phyloP scores from a whole-genome alignment of 805 yeast species.

The Cyberlindnera amylophila region DNA sequence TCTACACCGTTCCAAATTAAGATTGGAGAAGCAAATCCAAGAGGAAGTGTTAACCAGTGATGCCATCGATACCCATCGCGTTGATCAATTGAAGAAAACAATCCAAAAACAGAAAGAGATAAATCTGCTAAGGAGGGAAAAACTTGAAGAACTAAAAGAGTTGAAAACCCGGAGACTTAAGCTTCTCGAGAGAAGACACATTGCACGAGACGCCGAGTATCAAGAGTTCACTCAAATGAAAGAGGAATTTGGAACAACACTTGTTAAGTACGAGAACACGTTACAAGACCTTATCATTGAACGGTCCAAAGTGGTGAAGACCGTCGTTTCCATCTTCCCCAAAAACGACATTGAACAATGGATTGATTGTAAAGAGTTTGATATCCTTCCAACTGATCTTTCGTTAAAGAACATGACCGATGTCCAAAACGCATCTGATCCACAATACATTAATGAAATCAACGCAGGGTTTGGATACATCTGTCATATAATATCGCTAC shows the following conservation, averaged over 20 bases:
- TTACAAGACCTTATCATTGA: constrained; percentile 17
- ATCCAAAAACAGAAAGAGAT: constrained; percentile 7
- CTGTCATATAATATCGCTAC: constrained; percentile 29
- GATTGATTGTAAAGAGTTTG: constrained; percentile 23
- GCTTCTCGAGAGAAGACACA: constrained; percentile 3
- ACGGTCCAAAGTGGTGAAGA: constrained; percentile 23
- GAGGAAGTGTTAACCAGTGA: constrained; percentile 1
- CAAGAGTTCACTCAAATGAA: constrained; percentile 2
- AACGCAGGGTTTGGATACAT: constrained; percentile 35
- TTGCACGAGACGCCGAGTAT: background rate
- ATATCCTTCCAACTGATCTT: constrained; percentile 24
- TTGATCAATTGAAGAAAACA: constrained; percentile 5
- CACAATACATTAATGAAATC: constrained; percentile 23
- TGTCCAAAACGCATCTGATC: constrained; percentile 15
- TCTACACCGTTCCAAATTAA: constrained; percentile 21
- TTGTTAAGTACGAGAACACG: constrained; percentile 15
- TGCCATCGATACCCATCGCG: constrained; percentile 2
- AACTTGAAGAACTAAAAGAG: constrained; percentile 12
- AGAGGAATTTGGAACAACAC: constrained; percentile 15
- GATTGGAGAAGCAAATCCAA: constrained; percentile 14
- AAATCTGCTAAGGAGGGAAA: constrained; percentile 1
- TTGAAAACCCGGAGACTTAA: constrained; percentile 11
- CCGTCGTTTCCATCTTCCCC: constrained; percentile 31
- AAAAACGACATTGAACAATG: constrained; percentile 22
- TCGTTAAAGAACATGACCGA: constrained; percentile 13